Conservation (phyloP, 805 yeast genomes). For the Saturnispora serradocipensis region DNA sequence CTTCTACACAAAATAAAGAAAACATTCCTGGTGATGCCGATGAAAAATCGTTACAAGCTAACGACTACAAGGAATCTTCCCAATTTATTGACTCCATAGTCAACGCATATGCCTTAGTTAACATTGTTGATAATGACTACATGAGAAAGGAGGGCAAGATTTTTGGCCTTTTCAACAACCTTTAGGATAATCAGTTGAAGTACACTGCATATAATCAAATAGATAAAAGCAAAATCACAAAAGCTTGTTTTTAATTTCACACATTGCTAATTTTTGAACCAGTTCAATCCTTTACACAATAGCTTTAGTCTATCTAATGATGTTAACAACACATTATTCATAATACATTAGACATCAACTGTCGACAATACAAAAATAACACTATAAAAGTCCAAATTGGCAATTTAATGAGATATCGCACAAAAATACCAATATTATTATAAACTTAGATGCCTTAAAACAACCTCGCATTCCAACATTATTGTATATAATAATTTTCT, state of each 20-base stretch:
- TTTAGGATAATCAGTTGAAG: constrained; percentile 5
- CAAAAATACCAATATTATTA: constrained; percentile 1
- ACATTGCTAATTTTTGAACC: too few species aligned
- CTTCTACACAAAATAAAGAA: constrained; percentile 24
- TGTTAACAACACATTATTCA: background rate
- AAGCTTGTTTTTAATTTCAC: background rate
- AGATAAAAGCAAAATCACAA: background rate
- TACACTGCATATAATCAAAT: background rate
- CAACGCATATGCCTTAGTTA: constrained; percentile 63
- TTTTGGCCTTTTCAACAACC: constrained; percentile 41
- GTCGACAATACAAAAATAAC: constrained; percentile 5
- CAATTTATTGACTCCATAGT: constrained; percentile 39
- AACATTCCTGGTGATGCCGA: constrained; percentile 16
- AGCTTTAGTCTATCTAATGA: background rate
- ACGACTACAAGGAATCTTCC: constrained; percentile 20
- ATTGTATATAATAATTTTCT: constrained; percentile 1
- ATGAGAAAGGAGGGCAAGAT: constrained; percentile 43
- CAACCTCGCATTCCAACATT: background rate
- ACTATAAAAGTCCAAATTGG: constrained; percentile 1
- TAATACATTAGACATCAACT: constrained; percentile 13
- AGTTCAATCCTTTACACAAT: background rate
- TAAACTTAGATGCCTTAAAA: background rate
- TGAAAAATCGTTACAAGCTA: constrained; percentile 14
- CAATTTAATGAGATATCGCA: constrained; percentile 4
- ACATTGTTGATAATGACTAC: constrained; percentile 84